Evolutionary conservation across 371 early-diverging fungal genomes (phyloP).

Genomic region (Zopfochytrium polystomum): DNA sequence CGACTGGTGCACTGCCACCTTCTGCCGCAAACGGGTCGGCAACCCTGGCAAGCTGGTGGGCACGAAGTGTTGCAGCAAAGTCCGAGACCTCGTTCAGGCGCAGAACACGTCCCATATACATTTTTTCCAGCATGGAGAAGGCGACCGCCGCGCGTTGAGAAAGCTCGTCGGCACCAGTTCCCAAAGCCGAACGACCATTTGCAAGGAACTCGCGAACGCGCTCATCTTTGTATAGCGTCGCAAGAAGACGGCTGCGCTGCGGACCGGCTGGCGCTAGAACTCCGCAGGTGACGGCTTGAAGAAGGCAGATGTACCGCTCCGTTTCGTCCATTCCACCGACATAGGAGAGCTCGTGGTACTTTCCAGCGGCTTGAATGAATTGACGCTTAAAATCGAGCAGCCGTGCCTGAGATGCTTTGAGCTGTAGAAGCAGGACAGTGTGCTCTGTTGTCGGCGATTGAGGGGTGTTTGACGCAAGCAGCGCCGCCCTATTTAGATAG

Average conservation of each 20-base stretch:
- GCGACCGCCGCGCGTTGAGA: constrained; percentile 25
- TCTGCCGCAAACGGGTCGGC: no score
- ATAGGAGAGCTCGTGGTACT: constrained; percentile 83
- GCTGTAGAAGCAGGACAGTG: constrained; percentile 31
- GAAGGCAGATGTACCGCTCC: constrained; percentile 64
- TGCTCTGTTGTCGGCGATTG: constrained; percentile 14
- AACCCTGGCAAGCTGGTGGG: constrained; percentile 65
- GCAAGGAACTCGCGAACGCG: constrained; percentile 68
- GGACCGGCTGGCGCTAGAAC: constrained; percentile 91
- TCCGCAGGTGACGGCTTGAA: constrained; percentile 66
- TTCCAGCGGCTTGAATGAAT: constrained; percentile 81
- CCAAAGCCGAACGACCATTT: no score
- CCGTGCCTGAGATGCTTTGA: constrained; percentile 70
- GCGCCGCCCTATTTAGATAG: constrained; percentile 76
- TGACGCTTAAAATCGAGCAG: constrained; percentile 80
- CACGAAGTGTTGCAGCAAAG: constrained; percentile 67
- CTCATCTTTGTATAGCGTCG: constrained; percentile 89
- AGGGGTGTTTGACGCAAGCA: constrained; percentile 50
- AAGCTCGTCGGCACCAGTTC: constrained; percentile 28
- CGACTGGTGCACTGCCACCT: no score
- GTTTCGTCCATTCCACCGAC: constrained; percentile 58
- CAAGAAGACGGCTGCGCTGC: constrained; percentile 78
- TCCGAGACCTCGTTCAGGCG: constrained; percentile 71
- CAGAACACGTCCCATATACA: constrained; percentile 85
- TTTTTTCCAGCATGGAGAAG: constrained; percentile 78